Percentiles rank a stretch among this genome's conserved stretches.
These are phyloP conservation scores for Neobulgaria alba DNA, from an alignment of 2,329 filamentous ascomycete genomes.

Conservation along the genomic window DNA sequence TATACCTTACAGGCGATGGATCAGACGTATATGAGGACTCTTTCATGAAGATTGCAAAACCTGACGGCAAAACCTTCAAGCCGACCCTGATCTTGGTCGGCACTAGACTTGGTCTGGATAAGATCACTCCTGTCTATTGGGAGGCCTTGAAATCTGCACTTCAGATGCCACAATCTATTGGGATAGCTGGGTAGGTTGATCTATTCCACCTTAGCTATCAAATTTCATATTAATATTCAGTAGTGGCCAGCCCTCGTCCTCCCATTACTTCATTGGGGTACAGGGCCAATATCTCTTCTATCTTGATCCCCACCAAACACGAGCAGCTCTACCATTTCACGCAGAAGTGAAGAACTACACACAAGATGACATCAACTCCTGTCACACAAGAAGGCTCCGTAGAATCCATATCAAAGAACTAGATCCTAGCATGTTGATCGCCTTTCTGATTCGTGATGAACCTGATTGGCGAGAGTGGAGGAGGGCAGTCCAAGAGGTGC, in stretches of 20 bases:
- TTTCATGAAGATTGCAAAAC: constrained; percentile 69
- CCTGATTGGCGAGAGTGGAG: constrained; percentile 83
- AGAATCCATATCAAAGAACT: constrained; percentile 81
- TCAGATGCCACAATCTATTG: constrained; percentile 86
- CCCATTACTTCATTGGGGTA: constrained; percentile 63
- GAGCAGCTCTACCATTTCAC: constrained; percentile 62
- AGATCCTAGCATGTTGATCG: constrained; percentile 97
- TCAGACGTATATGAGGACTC: constrained; percentile 89
- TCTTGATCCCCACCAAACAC: constrained; percentile 84
- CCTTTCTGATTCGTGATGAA: constrained; percentile 76
- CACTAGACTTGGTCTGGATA: constrained; percentile 84
- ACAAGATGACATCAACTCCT: constrained; percentile 67
- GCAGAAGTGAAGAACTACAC: constrained; percentile 50
- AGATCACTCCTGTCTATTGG: constrained; percentile 91
- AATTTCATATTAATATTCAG: constrained; percentile 3
- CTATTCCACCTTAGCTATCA: background rate
- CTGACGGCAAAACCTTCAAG: constrained; percentile 56
- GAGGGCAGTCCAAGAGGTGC: constrained; percentile 60
- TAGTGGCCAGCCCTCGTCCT: constrained; percentile 81
- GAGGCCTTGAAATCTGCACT: constrained; percentile 80
- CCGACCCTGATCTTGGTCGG: constrained; percentile 86
- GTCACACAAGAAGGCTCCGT: constrained; percentile 78
- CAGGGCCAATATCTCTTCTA: constrained; percentile 83
- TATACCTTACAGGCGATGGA: constrained; percentile 85
- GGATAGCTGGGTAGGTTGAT: constrained; percentile 72